Evolutionary conservation across 2,329 filamentous ascomycete genomes (phyloP), one percentile per base, ranked within the genome.

Genomic region (Trichophyton equinum): DNA sequence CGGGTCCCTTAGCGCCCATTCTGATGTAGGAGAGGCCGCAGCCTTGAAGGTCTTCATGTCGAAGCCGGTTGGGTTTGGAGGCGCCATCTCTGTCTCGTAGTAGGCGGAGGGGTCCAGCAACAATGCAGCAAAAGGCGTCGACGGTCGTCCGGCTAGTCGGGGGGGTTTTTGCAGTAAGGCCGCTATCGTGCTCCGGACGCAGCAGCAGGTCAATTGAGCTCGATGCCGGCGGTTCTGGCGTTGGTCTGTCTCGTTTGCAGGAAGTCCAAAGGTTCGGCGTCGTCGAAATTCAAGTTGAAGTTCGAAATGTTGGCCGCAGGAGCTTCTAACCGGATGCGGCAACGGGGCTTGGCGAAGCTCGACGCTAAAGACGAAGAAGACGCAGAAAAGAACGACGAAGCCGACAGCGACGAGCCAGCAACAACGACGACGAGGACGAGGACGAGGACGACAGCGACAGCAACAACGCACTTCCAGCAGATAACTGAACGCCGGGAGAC

Each of bases 61-160:
- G 82, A 97, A 97, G 77, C 92, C 92, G 70, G 92, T 96, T 76
- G 95, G 84, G 81, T 89, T 91, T 72, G 71, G 70, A 63, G 76
- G 72, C 67, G 80, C 75, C 81, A 83, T 82, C 40, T 18, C 22
- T 22, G 22, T 69, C 67, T 75, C 66, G 33, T 13, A 64, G 65
- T 13, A 64, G 65, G 64, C 61, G 62, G 25, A 36, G 53, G 46
- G 25, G 18, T 27, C 38, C 46, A 49, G 22, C 38, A 15, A 9
- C 1, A 22, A 22, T 33, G 59, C 33, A 13, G 9, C 33, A 38
- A 36, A 30, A 5, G 33, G 22, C 5, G 27, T 42, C 30, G 20
- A 30, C 40, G 6, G 40, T 44, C n/a, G n/a, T n/a, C 40, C 4
- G 30, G 30, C 13, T 56, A 22, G 51, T 20, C 33, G 20, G 27